phyloP scores from a whole-genome alignment of 768 basidiomycete genomes.

The Lentinula aciculospora region DNA sequence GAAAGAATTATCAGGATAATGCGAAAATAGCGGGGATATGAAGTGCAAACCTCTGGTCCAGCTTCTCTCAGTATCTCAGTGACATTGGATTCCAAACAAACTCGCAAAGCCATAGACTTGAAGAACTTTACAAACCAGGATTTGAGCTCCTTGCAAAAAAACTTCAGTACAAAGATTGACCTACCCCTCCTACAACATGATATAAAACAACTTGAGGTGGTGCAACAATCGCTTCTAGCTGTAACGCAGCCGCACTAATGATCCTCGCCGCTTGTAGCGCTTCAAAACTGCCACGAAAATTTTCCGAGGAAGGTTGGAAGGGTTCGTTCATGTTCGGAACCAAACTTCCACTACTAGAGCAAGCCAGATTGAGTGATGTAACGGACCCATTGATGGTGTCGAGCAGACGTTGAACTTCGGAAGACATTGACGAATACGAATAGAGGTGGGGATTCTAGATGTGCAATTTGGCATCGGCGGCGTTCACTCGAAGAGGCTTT shows the following conservation, averaged over 20 bases:
- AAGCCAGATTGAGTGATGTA: neutral
- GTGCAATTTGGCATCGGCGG: constrained; percentile 3
- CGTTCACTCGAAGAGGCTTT: neutral
- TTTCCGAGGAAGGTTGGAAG: constrained; percentile 3
- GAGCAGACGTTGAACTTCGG: constrained; percentile 3
- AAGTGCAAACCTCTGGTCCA: constrained; percentile 22
- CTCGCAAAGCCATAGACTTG: constrained; percentile 21
- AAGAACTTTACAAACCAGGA: too few relatives aligned
- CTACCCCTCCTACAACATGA: constrained; percentile 19
- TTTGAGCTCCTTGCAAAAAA: too few relatives aligned
- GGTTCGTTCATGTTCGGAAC: neutral
- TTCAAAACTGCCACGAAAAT: neutral
- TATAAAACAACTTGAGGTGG: constrained; percentile 21
- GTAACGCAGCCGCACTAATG: constrained; percentile 25
- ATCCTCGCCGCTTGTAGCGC: constrained; percentile 22
- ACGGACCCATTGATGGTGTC: constrained; percentile 1
- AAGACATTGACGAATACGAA: constrained; percentile 1
- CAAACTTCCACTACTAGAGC: neutral
- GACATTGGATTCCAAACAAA: constrained; percentile 27
- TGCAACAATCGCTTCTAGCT: constrained; percentile 21
- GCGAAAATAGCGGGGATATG: too few relatives aligned
- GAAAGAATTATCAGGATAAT: too few relatives aligned
- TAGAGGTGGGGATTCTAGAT: neutral
- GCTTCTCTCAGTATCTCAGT: constrained; percentile 35
- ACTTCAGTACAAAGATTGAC: too few relatives aligned